Base-by-base conservation (phyloP, 108 stramenopile species). In the Nannochloropsis gaditana region DNA sequence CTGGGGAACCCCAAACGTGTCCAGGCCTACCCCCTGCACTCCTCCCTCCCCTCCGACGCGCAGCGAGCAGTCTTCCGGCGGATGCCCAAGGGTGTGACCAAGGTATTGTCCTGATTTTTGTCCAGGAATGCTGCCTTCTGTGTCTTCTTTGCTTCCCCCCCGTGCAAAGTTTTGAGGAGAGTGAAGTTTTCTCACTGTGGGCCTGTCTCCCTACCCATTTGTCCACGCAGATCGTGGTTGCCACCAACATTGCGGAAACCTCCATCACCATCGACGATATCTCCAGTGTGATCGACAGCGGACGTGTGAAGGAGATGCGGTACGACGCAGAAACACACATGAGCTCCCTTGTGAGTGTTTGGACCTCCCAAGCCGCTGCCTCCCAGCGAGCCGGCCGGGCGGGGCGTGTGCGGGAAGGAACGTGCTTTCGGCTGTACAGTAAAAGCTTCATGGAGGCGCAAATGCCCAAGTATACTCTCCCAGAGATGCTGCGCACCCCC, bases 241-340 rank as follows among this genome's bases (percentile, higher is more conserved):
- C 94, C 9, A 97, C 95, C 41, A 96, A 95, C 91, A 95, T 97
- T 47, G 95, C 95, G 5, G 96, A 97, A 90, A 96, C 96, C 10
- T 94, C 94, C 83, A 93, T 99, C 50, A 99, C 99, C n/a, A 96
- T 99, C 87, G 94, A 95, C 17, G 97, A 97, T 92, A 43, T 95
- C 44, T 95, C 96, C 84, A 93, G 94, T 86, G 99, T 99, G 45
- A 86, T 84, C 43, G 90, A 85, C 79, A 84, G 84, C n/a, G 92
- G 92, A 17, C 88, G 84, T 19, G 87, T 81, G 88, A 87, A 88
- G 83, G 83, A 91, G 43, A 88, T 90, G 79, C 81, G 83, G 17
- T 86, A 91, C 80, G 89, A 92, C 91, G 84, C 93, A 90, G 11
- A 91, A 89, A 83, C 96, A 90, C 43, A 92, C 92, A 47, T 95